Evolutionary conservation across 495 filamentous ascomycete species (phyloP), one percentile per base, ranked within the genome.

Genomic region (Aspergillus ellipticus): DNA sequence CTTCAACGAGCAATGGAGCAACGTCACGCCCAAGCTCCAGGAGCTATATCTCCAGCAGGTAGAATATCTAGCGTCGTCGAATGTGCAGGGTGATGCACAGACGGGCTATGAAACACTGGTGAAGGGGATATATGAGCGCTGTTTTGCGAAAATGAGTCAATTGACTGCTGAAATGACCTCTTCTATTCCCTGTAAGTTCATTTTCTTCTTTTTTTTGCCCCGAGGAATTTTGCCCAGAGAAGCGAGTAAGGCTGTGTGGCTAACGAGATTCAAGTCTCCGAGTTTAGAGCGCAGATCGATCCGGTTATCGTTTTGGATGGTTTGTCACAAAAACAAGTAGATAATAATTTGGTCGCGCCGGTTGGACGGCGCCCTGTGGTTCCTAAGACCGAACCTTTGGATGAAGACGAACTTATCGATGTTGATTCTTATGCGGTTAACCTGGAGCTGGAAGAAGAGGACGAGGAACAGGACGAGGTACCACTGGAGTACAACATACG

Each of bases 21-120:
- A 5, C 21, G 21, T 31, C 24, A 26, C 39, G 16, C 10, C 21
- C 3, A 19, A 15, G 3, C 21, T 53, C 29, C 39, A 39, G n/a
- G 20, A 22, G 8, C 1, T 33, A 21, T 57, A 57, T 20, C 22
- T 41, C 6, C 17, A 47, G 29, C 55, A 49, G n/a, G 55, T 48
- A 26, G n/a, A 19, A 21, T 8, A 33, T 8, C 28, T 57, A 24
- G 48, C 28, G n/a, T 39, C 37, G 7, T 45, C 24, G 2, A 8
- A 37, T n/a, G 22, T 22, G n/a, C 49, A 37, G 9, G 24, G 10
- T 1, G 10, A 37, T 16, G 9, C 55, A 3, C 22, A 46, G 22
- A 13, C 15, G 17, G 26, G 52, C 29, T 45, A 52, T 41, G 42
- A 35, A 10, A 41, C n/a, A 2, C 47, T 39, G 7, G 21, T 51